Evolutionary conservation across 1,284 basidiomycete genomes (phyloP), one percentile per base, ranked within the genome.

Genomic region (Naganishia albida): DNA sequence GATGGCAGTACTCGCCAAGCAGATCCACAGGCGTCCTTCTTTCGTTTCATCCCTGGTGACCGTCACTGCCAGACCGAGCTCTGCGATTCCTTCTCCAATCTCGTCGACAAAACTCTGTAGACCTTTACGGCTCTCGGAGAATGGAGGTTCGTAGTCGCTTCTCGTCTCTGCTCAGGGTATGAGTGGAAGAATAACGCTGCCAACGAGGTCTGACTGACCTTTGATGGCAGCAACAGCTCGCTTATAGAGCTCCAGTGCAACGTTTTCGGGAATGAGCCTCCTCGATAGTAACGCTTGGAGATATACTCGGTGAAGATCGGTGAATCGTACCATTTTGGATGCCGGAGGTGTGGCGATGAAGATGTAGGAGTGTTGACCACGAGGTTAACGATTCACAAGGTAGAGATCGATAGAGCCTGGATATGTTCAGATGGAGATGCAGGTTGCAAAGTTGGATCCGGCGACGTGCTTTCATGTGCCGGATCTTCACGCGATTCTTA

Each of bases 251-350:
- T 76, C 74, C 38, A 77, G 50, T 4, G 72, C 73, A 26, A 74
- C 65, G 25, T 73, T 69, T 34, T 74, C 72, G 23, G 69, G 59
- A 64, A 77, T 71, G 8, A 70, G 66, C 39, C 78, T 69, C 4
- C 78, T 67, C 0, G 75, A 71, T 7, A 79, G 72, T 7, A 79
- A 64, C 4, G 69, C 70, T 67, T 79, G 78, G 51, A 77, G 72
- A 59, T 71, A 78, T 20, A 77, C 69, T 30, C 73, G 65, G 50
- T 78, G 76, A 26, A 78, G 73, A 67, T 76, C 69, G 18, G 72
- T 77, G 10, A 75, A 62, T 30, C 67, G 65, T 12, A 66, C 65
- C 59, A 62, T 62, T 34, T 40, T 39, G 7, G 46, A 25, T 20
- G 18, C 23, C 18, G 7, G 10, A 6, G 8, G 8, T 34, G 50